Conservation (phyloP, 2,329 filamentous ascomycete genomes). For the Fusarium sterilihyphosum region DNA sequence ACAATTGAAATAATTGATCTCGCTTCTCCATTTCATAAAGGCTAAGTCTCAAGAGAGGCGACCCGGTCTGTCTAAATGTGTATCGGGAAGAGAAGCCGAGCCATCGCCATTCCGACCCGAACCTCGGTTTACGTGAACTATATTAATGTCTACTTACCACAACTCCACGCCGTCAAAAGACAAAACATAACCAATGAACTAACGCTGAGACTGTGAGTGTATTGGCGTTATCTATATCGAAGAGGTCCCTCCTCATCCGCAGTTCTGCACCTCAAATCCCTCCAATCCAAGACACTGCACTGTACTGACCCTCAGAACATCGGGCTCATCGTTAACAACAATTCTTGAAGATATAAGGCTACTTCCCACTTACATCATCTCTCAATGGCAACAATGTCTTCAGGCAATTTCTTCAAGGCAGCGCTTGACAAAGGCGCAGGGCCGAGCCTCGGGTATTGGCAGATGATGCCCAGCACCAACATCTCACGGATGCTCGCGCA, state of each 20-base stretch:
- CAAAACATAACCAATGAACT: accelerated
- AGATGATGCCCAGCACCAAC: conserved; percentile 16
- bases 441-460: conserved; percentile 12
- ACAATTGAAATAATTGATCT: no score
- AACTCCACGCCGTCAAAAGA: accelerated
- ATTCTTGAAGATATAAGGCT: no score
- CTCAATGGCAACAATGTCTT: not conserved
- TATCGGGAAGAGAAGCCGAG: not conserved
- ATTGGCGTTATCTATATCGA: not conserved
- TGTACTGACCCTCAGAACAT: no score
- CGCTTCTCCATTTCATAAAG: no score
- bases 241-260: not conserved
- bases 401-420: conserved; percentile 1
- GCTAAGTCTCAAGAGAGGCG: no score
- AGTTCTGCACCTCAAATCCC: not conserved
- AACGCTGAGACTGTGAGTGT: accelerated
- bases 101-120: not conserved
- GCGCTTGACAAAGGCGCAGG: conserved; percentile 1
- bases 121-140: not conserved
- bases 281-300: not conserved
- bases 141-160: no score
- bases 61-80: not conserved
- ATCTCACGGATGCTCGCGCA: conserved; percentile 17
- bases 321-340: not conserved
- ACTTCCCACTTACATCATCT: accelerated